Percentiles rank a stretch among this genome's conserved stretches.
These are phyloP conservation scores for Chondrostereum purpureum DNA, from an alignment of 1,284 basidiomycete species.

Conservation along the genomic window DNA sequence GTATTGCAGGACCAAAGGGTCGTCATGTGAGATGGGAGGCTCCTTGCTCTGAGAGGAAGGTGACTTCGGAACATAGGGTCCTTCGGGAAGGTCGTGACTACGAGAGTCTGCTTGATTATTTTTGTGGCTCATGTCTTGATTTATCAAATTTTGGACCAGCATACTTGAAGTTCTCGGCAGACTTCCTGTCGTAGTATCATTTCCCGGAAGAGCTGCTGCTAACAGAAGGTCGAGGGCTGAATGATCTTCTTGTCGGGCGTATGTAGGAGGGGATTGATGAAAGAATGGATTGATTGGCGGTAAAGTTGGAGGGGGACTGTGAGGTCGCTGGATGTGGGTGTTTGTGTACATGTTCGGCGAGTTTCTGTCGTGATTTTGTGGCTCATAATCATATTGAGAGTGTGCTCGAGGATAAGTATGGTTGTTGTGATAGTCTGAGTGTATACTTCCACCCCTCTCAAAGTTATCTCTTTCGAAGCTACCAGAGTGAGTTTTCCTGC, in stretches of 20 bases:
- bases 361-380: not conserved
- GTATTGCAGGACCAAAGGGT: constrained; percentile 9
- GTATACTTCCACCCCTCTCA: not conserved
- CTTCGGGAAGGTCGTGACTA: not conserved
- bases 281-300: not conserved
- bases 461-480: too few species aligned
- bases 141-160: not conserved
- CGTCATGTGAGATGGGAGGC: constrained; percentile 3
- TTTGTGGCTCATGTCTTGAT: constrained; percentile 1
- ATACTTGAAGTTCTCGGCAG: not conserved
- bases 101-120: not conserved
- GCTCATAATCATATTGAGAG: not conserved
- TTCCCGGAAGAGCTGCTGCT: constrained; percentile 7
- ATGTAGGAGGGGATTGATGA: not conserved
- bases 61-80: too few species aligned
- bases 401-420: constrained; percentile 1
- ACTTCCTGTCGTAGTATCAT: not conserved
- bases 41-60: not conserved
- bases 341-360: not conserved
- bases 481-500: too few species aligned
- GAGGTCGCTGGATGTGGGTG: not conserved
- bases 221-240: constrained; percentile 7
- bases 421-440: not conserved
- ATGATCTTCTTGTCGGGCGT: too few species aligned
- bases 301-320: not conserved